Evolutionary conservation across 768 basidiomycete species (phyloP).

Genomic region (Termitomyces sp.): DNA sequence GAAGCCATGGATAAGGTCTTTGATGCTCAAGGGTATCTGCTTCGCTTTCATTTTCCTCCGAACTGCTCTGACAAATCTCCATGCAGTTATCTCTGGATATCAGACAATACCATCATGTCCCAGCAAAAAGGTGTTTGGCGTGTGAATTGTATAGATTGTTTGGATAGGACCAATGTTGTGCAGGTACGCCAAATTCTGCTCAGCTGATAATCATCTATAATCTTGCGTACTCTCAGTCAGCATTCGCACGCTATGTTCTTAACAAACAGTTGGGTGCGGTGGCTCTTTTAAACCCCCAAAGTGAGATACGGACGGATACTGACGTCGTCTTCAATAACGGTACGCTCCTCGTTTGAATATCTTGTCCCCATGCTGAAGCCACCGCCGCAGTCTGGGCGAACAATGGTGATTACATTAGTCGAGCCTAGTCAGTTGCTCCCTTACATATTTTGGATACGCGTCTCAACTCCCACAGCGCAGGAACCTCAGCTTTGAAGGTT

Average conservation of each 20-base stretch:
- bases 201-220: neutral
- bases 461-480: slow-evolving; percentile 56
- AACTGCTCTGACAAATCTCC: slow-evolving; percentile 4
- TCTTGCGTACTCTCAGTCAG: slow-evolving; percentile 55
- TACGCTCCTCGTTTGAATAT: slow-evolving; percentile 25
- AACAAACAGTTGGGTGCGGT: slow-evolving; percentile 72
- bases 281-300: slow-evolving; percentile 56
- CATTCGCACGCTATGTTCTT: slow-evolving; percentile 84
- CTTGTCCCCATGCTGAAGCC: neutral
- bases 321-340: slow-evolving; percentile 82
- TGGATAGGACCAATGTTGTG: slow-evolving; percentile 94
- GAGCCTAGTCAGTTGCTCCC: slow-evolving; percentile 65
- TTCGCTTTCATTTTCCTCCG: slow-evolving; percentile 2
- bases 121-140: slow-evolving; percentile 86
- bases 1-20: slow-evolving; percentile 70
- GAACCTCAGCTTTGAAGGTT: slow-evolving; percentile 94
- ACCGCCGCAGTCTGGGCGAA: slow-evolving; percentile 89
- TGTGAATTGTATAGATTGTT: slow-evolving; percentile 93
- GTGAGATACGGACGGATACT: slow-evolving; percentile 54
- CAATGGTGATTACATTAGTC: slow-evolving; percentile 93
- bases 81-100: slow-evolving; percentile 79
- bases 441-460: neutral
- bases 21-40: slow-evolving; percentile 71
- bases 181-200: slow-evolving; percentile 47
- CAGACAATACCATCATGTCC: slow-evolving; percentile 65